phyloP scores from a whole-genome alignment of 495 filamentous ascomycete genomes.

The Hypoxylon subgilvum region DNA sequence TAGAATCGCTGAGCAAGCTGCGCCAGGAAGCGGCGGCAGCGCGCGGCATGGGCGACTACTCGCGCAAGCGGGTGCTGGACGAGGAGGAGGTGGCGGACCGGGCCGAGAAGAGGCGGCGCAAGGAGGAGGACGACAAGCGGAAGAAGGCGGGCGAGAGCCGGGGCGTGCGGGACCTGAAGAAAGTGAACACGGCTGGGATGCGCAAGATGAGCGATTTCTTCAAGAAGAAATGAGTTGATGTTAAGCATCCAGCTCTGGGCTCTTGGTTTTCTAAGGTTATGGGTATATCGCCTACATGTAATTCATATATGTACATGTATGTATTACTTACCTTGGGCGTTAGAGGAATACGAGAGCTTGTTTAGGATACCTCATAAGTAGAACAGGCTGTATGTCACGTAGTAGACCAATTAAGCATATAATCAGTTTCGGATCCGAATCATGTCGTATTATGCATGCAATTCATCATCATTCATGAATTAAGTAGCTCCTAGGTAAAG shows the following conservation, averaged over 20 bases:
- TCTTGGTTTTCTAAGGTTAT: not conserved
- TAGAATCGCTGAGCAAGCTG: slow-evolving; percentile 66
- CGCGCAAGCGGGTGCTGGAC: slow-evolving; percentile 69
- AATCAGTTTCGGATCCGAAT: no score
- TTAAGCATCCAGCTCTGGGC: no score
- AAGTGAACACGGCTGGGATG: slow-evolving; percentile 91
- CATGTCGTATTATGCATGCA: no score
- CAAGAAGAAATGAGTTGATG: slow-evolving; percentile 61
- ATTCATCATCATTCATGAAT: no score
- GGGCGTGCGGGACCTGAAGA: slow-evolving; percentile 78
- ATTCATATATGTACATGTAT: slow-evolving; percentile 9
- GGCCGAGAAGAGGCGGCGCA: slow-evolving; percentile 76
- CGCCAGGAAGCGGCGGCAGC: slow-evolving; percentile 71
- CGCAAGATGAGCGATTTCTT: slow-evolving; percentile 97
- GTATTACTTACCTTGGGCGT: no score
- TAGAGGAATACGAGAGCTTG: no score
- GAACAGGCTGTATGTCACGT: no score
- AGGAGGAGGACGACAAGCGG: slow-evolving; percentile 65
- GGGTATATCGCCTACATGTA: not conserved
- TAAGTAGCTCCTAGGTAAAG: no score
- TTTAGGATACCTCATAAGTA: no score
- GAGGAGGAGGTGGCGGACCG: slow-evolving; percentile 80
- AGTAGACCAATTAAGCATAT: no score
- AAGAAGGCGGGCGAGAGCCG: slow-evolving; percentile 73
- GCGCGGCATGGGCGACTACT: slow-evolving; percentile 72